Conservation (phyloP, 2,329 filamentous ascomycete genomes). For the Myrmaecium sp. region DNA sequence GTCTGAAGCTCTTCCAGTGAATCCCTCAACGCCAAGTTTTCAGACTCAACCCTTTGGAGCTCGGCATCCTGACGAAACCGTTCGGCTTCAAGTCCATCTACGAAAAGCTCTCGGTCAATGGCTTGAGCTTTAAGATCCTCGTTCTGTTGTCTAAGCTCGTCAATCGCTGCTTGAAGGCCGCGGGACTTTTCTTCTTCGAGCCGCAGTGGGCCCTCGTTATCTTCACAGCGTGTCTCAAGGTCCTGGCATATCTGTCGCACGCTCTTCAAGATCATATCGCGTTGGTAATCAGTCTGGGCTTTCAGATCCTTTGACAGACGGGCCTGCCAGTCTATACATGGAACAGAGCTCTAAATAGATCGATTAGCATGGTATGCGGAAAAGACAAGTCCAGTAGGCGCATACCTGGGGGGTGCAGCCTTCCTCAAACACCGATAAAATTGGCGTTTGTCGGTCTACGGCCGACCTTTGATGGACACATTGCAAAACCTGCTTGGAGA, state of each 20-base stretch:
- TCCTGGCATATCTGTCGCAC: slow-evolving; percentile 38
- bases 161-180: slow-evolving; percentile 15
- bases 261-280: slow-evolving; percentile 30
- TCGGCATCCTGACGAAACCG: slow-evolving; percentile 20
- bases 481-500: too few relatives aligned
- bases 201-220: slow-evolving; percentile 36
- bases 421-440: slow-evolving; percentile 17
- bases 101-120: slow-evolving; percentile 17
- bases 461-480: too few relatives aligned
- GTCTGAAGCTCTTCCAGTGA: slow-evolving; percentile 16
- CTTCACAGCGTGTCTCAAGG: slow-evolving; percentile 38
- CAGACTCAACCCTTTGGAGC: slow-evolving; percentile 19
- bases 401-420: slow-evolving; percentile 23
- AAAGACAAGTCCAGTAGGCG: too few relatives aligned
- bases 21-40: slow-evolving; percentile 20
- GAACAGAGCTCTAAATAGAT: too few relatives aligned
- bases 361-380: slow-evolving; percentile 8
- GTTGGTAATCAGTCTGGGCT: slow-evolving; percentile 20
- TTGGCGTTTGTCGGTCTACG: slow-evolving; percentile 6
- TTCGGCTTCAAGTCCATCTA: slow-evolving; percentile 24
- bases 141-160: slow-evolving; percentile 18
- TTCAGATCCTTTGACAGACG: slow-evolving; percentile 27
- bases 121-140: slow-evolving; percentile 15
- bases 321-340: slow-evolving; percentile 33
- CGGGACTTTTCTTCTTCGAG: slow-evolving; percentile 23